Conservation (phyloP, 441 rosid species). For the Dalechampia spathulata region DNA sequence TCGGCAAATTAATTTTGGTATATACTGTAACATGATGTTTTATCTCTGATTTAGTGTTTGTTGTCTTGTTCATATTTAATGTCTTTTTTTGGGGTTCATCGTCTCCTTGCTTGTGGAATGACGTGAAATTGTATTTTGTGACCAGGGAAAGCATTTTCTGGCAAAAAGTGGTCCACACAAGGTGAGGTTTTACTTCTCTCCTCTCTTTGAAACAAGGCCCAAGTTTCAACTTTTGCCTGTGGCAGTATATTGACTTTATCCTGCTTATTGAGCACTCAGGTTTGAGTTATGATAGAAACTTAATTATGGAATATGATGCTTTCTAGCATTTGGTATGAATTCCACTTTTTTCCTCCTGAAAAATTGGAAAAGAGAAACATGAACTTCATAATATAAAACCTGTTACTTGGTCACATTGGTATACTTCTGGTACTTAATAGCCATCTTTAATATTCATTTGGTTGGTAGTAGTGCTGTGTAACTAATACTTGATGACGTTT, state of each 20-base stretch:
- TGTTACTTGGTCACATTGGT: background rate
- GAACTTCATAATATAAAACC: background rate
- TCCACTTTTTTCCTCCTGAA: background rate
- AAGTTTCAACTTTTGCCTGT: background rate
- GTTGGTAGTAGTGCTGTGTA: background rate
- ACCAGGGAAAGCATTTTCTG: slow-evolving; percentile 48
- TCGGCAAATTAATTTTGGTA: background rate
- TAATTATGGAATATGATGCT: background rate
- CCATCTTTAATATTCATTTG: slow-evolving; percentile 3
- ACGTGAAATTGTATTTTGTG: slow-evolving; percentile 15
- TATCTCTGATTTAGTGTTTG: background rate
- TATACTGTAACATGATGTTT: too few species aligned
- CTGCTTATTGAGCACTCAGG: background rate
- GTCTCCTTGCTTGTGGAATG: slow-evolving; percentile 12
- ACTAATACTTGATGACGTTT: slow-evolving; percentile 3
- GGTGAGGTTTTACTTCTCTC: slow-evolving; percentile 23
- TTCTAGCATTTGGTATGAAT: background rate
- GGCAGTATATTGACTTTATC: background rate
- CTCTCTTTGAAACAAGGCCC: background rate
- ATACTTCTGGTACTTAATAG: background rate
- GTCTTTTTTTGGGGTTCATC: background rate
- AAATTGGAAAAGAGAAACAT: background rate
- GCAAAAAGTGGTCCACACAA: slow-evolving; percentile 59
- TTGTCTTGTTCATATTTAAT: background rate
- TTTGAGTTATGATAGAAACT: background rate